Conservation (phyloP, 352 stramenopile species). For the Phytophthora sansomeana region DNA sequence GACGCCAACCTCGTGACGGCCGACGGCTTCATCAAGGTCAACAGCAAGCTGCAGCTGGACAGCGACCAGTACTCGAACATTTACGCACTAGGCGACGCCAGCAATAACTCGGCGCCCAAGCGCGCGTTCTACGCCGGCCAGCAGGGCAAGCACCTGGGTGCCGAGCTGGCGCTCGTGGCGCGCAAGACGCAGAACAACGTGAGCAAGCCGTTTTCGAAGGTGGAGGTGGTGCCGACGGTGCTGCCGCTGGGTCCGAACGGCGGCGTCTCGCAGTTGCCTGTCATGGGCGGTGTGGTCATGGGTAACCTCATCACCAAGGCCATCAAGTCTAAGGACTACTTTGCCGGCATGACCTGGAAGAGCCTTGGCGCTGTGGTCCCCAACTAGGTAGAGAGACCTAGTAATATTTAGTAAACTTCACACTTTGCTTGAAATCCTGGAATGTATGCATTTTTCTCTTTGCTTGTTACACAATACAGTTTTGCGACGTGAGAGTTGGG, state of each 20-base stretch:
- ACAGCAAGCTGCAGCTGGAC: conserved; percentile 56
- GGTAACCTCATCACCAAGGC: conserved; percentile 60
- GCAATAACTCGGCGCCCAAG: conserved; percentile 58
- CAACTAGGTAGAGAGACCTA: conserved; percentile 28
- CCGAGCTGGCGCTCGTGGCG: conserved; percentile 44
- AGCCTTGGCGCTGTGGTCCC: conserved; percentile 40
- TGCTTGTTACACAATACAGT: too few relatives aligned
- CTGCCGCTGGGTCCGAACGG: conserved; percentile 62
- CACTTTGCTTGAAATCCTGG: too few relatives aligned
- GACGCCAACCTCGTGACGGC: conserved; percentile 44
- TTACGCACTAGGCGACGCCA: conserved; percentile 60
- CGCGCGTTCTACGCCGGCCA: conserved; percentile 46
- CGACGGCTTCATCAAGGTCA: conserved; percentile 55
- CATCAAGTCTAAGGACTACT: conserved; percentile 62
- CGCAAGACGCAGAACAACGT: conserved; percentile 48
- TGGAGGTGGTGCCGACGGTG: conserved; percentile 41
- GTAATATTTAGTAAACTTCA: too few relatives aligned
- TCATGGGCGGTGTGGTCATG: conserved; percentile 57
- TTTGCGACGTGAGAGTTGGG: too few relatives aligned
- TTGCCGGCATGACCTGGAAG: conserved; percentile 47
- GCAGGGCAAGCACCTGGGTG: conserved; percentile 54
- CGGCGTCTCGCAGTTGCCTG: conserved; percentile 58
- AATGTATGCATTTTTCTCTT: too few relatives aligned
- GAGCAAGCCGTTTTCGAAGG: conserved; percentile 51
- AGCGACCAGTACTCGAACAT: conserved; percentile 52